Evolutionary conservation across 2,329 filamentous ascomycete genomes (phyloP), one percentile per base, ranked within the genome.

Genomic region (Pseudocercospora vitis): DNA sequence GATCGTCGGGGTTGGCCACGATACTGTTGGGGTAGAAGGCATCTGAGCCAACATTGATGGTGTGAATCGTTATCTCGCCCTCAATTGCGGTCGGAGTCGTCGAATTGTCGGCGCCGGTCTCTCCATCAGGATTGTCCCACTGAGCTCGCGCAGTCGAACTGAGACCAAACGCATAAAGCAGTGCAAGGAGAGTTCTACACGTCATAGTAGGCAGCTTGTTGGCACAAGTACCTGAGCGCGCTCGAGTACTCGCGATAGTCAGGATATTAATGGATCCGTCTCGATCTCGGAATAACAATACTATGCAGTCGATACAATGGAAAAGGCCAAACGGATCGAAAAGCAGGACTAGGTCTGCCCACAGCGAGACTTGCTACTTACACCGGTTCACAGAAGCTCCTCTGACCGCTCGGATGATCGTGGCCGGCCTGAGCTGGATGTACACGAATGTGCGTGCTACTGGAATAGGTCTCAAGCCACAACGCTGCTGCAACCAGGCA

Each of bases 1-100:
- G 70, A 52, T 76, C 74, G 14, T 73, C 73, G 2, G 68, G 63
- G 6, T 64, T 63, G 8, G 73, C 73, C 16, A 32, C 19, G 26
- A 75, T 62, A 26, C 65, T 64, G 31, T 70, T 68, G 1, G 74
- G 74, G 7, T 64, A 60, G 48, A 71, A 75, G 26, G 63, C 64
- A 52, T 71, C 68, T 6, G 63, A 62, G 18, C 72, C 73, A 24
- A 71, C 74, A 11, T 67, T 64, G 37, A 76, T 65, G 0, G 62
- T 66, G 46, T 74, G 68, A 9, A 60, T 55, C 2, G 53, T 60
- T 31, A 59, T 59, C 23, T 65, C 63, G 19, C 57, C 60, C 16
- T 56, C 46, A 2, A 39, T 50, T 19, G 44, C 16, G 12, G 44
- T 47, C 8, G 44, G 44, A 16, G 44, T 47, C 3, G 44, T 31